Base-by-base conservation (phyloP, 371 early-diverging fungal genomes). In the Lichtheimia corymbifera region DNA sequence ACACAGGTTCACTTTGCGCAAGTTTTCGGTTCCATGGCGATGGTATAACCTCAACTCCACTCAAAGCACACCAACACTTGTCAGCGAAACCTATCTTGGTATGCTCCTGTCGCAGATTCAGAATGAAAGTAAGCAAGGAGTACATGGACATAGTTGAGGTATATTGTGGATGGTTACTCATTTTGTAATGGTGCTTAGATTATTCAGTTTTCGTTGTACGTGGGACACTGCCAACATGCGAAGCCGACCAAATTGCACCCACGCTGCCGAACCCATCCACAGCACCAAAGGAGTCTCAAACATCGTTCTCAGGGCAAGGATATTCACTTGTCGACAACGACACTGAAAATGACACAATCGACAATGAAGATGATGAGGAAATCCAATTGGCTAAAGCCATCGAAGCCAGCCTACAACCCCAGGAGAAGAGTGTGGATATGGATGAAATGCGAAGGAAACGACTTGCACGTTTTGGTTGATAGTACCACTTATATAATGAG, bases 11-110 rank as follows among this genome's bases (percentile, higher is more conserved):
- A 89, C 88, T 2, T 57, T 92, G 22, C 80, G 92, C 3, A 77
- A 83, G 41, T 90, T 91, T 63, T 83, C 73, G 1, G 76, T 78
- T 6, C 65, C 80, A 11, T 76, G 82, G 58, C 80, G 88, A 17
- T 88, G 90, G 90, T 91, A 91, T 68, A 90, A 91, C 54, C 73
- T 90, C 14, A 87, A 92, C 59, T 84, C 84, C 1, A 71, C 83
- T 41, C 80, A 77, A 55, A 25, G 54, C 14, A 66, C 22, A 6
- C 86, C 92, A 1, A 64, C 70, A 5, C 77, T 83, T 60, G 74
- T 92, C 45, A 83, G 86, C 14, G 87, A 88, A 22, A 88, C 80
- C 0, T 92, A 85, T 64, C 66, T 92, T 24, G 79, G 75, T 13
- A 74, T 88, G 67, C 72, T 89, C 4, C 74, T 92, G 6, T 76